A percentile compares a stretch with the other conserved stretches of the same genome.
Evolutionary conservation across 306 rosid genomes (phyloP).

Genomic region (Hylodesmum podocarpum): DNA sequence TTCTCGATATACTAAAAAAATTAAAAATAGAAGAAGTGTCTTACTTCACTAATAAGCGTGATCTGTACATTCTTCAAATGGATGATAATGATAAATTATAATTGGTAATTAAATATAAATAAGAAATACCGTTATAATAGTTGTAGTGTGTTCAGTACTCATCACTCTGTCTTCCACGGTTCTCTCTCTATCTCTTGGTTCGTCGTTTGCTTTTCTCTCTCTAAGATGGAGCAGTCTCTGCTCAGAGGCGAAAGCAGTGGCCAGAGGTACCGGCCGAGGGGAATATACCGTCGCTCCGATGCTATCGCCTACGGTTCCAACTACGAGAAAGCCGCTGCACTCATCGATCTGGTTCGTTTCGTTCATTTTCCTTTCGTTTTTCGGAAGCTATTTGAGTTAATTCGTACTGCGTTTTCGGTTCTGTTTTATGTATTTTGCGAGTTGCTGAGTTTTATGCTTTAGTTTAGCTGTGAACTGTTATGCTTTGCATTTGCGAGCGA

Average conservation of each 20-base stretch:
- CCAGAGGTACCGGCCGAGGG: background rate
- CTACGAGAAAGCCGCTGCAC: conserved; percentile 82
- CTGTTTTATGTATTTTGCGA: background rate
- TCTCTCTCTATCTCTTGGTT: background rate
- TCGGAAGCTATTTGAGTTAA: background rate
- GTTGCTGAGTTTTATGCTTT: background rate
- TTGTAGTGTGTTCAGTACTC: background rate
- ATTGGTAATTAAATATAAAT: no score
- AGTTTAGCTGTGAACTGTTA: background rate
- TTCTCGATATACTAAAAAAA: background rate
- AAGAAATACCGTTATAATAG: background rate
- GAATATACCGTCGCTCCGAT: conserved; percentile 47
- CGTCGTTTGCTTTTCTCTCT: background rate
- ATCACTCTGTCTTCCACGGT: background rate
- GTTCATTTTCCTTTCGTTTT: background rate
- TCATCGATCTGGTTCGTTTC: conserved; percentile 78
- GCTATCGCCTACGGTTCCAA: conserved; percentile 73
- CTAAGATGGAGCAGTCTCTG: conserved; percentile 66
- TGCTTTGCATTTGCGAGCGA: background rate
- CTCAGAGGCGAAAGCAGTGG: conserved; percentile 63
- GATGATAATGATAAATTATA: no score
- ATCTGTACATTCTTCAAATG: background rate
- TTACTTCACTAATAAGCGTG: background rate
- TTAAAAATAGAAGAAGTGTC: background rate
- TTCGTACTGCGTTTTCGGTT: background rate